A percentile compares a stretch with the other conserved stretches of the same genome.
phyloP scores from a whole-genome alignment of 2,329 filamentous ascomycete species.

The Fusarium coffeatum region DNA sequence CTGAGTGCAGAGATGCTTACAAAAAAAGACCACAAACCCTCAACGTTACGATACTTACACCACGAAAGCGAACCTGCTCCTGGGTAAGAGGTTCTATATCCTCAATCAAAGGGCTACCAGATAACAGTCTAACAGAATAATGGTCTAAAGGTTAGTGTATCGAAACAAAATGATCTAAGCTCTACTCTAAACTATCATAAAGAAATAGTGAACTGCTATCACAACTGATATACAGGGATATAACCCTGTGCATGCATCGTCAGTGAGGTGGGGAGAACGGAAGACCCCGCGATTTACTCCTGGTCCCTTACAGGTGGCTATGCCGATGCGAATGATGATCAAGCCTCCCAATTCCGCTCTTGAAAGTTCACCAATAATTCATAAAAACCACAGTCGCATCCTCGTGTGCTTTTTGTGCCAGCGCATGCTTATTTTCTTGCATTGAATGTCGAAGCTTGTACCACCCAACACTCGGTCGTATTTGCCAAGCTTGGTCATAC shows the following conservation, averaged over 20 bases:
- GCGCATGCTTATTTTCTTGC: not conserved
- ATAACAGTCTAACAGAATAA: no score
- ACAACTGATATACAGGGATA: not conserved
- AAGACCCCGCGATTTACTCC: constrained; percentile 31
- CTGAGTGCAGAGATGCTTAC: no score
- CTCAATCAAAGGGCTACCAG: no score
- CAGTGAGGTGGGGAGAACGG: constrained; percentile 18
- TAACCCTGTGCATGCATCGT: not conserved
- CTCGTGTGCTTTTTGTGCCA: not conserved
- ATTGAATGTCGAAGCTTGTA: constrained; percentile 9
- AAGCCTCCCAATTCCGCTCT: constrained; percentile 6
- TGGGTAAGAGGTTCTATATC: no score
- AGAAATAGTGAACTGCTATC: not conserved
- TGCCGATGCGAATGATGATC: constrained; percentile 4
- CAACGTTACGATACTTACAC: no score
- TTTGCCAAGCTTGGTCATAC: constrained; percentile 46
- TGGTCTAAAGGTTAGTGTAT: no score
- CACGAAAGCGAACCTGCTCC: no score
- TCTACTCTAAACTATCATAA: no score
- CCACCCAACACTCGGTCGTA: constrained; percentile 17
- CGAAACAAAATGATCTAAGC: no score
- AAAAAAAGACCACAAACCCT: no score
- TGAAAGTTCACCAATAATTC: not conserved
- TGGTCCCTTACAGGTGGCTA: constrained; percentile 30
- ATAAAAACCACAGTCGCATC: not conserved